Conservation (phyloP, 306 rosid species). For the Fragaria vesca region DNA sequence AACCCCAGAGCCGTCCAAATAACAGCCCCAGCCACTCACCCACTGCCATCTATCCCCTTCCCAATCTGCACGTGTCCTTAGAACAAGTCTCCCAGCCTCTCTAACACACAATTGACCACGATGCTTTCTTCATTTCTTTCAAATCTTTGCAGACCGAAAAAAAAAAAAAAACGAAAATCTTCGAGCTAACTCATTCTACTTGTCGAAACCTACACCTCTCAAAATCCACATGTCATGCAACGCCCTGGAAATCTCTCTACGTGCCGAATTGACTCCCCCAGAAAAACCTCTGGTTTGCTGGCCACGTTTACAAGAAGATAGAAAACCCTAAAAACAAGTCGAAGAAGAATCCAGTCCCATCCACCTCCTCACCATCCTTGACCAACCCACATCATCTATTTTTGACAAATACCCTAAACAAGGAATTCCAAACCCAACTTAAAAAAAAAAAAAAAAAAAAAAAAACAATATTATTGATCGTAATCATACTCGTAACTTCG, state of each 20-base stretch:
- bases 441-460: background rate
- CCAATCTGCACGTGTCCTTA: slow-evolving; percentile 31
- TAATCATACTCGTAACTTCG: slow-evolving; percentile 31
- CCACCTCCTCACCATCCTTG: slow-evolving; percentile 29
- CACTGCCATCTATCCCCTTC: slow-evolving; percentile 11
- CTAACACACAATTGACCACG: slow-evolving; percentile 27
- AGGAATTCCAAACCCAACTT: background rate
- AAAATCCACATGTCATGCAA: slow-evolving; percentile 2
- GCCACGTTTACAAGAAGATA: slow-evolving; percentile 51
- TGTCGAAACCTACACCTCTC: background rate
- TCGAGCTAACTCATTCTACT: background rate
- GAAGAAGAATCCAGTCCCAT: slow-evolving; percentile 35
- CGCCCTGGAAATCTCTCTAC: background rate
- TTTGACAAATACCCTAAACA: slow-evolving; percentile 2
- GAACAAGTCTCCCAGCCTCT: slow-evolving; percentile 6
- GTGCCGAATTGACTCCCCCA: slow-evolving; percentile 13
- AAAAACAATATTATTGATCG: background rate
- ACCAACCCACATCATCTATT: slow-evolving; percentile 35
- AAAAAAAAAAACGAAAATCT: background rate
- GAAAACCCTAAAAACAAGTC: slow-evolving; percentile 25
- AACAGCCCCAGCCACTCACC: background rate
- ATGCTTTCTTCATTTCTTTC: background rate
- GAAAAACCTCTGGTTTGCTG: background rate
- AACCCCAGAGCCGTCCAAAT: slow-evolving; percentile 19
- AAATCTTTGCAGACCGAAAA: no score